Evolutionary conservation across 768 basidiomycete species (phyloP).

Genomic region (Pleurotus tuoliensis): DNA sequence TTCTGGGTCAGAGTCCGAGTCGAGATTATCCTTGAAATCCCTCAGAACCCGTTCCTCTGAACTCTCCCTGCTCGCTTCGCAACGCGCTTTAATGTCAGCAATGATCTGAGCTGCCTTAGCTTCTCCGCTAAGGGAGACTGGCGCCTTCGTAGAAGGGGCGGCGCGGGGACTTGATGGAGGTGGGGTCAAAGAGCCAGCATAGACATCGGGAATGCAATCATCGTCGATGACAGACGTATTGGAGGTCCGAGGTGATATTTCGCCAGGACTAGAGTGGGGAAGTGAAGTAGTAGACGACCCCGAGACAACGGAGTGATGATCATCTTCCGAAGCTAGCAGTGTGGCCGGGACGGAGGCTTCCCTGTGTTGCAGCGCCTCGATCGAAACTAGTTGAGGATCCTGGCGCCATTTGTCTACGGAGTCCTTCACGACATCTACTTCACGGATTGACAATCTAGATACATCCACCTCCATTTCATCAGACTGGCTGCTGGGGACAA

Average conservation of each 20-base stretch:
- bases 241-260: neutral
- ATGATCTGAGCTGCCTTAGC: slow-evolving; percentile 57
- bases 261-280: neutral
- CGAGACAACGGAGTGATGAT: slow-evolving; percentile 11
- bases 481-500: slow-evolving; percentile 64
- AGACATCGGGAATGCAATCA: neutral
- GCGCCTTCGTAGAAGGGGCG: slow-evolving; percentile 12
- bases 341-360: slow-evolving; percentile 10
- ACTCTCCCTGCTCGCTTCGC: slow-evolving; percentile 19
- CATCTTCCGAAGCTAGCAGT: slow-evolving; percentile 16
- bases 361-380: neutral
- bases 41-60: slow-evolving; percentile 33
- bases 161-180: slow-evolving; percentile 1
- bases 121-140: slow-evolving; percentile 29
- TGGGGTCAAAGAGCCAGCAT: neutral
- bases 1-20: slow-evolving; percentile 42
- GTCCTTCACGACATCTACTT: slow-evolving; percentile 26
- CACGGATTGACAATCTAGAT: slow-evolving; percentile 19
- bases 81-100: slow-evolving; percentile 52
- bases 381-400: slow-evolving; percentile 6
- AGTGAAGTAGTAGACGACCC: slow-evolving; percentile 17
- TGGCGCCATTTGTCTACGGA: slow-evolving; percentile 42
- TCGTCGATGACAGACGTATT: neutral
- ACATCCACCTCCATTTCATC: slow-evolving; percentile 55
- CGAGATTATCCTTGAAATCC: slow-evolving; percentile 41